A percentile compares a stretch with the other conserved stretches of the same genome.
These are phyloP conservation scores for Effrenium voratum DNA, from an alignment of 73 alveolate species.

Conservation along the genomic window DNA sequence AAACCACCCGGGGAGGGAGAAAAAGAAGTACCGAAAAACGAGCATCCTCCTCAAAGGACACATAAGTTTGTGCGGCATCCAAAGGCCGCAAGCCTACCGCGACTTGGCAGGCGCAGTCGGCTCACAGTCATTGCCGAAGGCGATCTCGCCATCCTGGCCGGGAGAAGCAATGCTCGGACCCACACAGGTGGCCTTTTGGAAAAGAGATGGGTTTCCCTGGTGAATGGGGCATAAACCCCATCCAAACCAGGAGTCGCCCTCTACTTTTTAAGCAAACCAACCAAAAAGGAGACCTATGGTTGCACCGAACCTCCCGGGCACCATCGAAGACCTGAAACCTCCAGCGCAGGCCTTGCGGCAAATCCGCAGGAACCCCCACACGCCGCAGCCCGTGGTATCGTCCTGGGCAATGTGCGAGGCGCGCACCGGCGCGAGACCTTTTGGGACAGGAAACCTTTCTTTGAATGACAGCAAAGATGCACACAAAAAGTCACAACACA, in stretches of 20 bases:
- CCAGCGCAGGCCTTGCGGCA: constrained; percentile 94
- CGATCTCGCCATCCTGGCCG: constrained; percentile 66
- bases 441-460: no score
- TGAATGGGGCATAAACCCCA: no score
- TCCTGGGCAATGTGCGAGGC: neutral
- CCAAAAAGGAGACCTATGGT: no score
- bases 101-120: constrained; percentile 38
- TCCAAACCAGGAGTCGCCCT: no score
- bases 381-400: constrained; percentile 89
- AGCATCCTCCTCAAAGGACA: neutral
- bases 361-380: constrained; percentile 55
- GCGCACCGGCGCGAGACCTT: no score
- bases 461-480: no score
- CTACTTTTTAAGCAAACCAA: no score
- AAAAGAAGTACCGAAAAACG: neutral
- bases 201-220: no score
- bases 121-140: constrained; percentile 82
- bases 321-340: neutral
- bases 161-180: neutral
- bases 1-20: neutral
- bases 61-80: neutral
- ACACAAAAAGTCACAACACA: no score
- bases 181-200: neutral
- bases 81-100: constrained; percentile 21
- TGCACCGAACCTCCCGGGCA: neutral